Evolutionary conservation across 441 rosid species (phyloP).

Genomic region (Mallotus japonicus): DNA sequence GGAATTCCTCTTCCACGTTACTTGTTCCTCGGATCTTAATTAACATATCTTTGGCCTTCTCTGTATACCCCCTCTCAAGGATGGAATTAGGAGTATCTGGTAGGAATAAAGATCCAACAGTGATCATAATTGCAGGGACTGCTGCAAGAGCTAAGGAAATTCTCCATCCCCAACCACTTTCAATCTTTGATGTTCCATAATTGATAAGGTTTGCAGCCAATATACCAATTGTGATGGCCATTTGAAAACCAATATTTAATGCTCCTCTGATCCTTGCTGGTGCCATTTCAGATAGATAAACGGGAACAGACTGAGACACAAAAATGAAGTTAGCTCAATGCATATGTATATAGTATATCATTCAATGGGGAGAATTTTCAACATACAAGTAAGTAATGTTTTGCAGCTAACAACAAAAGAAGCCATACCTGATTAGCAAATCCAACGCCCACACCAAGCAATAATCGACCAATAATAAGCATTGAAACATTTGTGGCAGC

Average conservation of each 20-base stretch:
- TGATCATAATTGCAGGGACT: slow-evolving; percentile 38
- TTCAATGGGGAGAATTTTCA: neutral
- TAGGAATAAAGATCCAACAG: slow-evolving; percentile 31
- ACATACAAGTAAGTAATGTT: too few species aligned
- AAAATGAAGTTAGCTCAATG: neutral
- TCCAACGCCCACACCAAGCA: slow-evolving; percentile 70
- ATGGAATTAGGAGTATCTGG: slow-evolving; percentile 45
- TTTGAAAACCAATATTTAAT: slow-evolving; percentile 40
- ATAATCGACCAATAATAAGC: slow-evolving; percentile 59
- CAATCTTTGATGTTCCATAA: slow-evolving; percentile 33
- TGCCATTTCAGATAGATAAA: slow-evolving; percentile 48
- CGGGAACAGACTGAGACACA: slow-evolving; percentile 37
- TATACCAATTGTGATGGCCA: neutral
- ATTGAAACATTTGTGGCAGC: slow-evolving; percentile 39
- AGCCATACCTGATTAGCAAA: slow-evolving; percentile 58
- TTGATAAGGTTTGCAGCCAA: slow-evolving; percentile 37
- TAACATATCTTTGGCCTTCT: slow-evolving; percentile 32
- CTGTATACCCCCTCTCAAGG: slow-evolving; percentile 34
- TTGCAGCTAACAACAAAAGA: too few species aligned
- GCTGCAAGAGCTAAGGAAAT: slow-evolving; percentile 38
- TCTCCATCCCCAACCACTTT: slow-evolving; percentile 39
- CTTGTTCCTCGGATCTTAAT: slow-evolving; percentile 26
- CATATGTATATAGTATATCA: neutral
- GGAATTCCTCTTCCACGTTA: slow-evolving; percentile 39
- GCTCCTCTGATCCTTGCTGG: slow-evolving; percentile 42